Conservation (phyloP, 2,329 filamentous ascomycete species). For the Clarireedia hainanense region DNA sequence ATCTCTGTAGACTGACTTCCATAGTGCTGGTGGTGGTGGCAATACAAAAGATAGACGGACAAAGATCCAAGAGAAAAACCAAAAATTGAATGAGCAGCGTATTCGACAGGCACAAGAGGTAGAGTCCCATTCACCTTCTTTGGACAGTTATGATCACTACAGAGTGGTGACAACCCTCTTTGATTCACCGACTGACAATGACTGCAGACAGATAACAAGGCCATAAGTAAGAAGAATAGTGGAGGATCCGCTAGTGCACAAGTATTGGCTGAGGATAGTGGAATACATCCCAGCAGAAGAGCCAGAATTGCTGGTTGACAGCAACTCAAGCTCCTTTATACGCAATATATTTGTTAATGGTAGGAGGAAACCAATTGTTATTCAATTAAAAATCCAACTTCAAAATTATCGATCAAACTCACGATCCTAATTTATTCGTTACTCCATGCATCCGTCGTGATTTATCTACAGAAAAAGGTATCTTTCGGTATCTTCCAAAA, state of each 20-base stretch:
- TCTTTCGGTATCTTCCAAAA: slow-evolving; percentile 13
- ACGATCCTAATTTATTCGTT: slow-evolving; percentile 11
- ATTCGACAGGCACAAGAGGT: slow-evolving; percentile 21
- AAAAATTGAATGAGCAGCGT: slow-evolving; percentile 61
- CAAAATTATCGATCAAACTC: not conserved
- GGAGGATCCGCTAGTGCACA: slow-evolving; percentile 18
- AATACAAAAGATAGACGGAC: slow-evolving; percentile 64
- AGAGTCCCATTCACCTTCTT: not conserved
- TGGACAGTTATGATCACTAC: no score
- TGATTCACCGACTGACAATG: not conserved
- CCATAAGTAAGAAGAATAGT: slow-evolving; percentile 9
- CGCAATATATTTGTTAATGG: not conserved
- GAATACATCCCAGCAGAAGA: slow-evolving; percentile 26
- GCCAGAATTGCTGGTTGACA: slow-evolving; percentile 16
- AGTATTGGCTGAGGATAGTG: slow-evolving; percentile 21
- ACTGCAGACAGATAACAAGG: not conserved
- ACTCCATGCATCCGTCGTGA: slow-evolving; percentile 12
- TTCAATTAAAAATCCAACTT: not conserved
- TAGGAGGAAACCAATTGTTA: not conserved
- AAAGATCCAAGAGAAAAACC: slow-evolving; percentile 81
- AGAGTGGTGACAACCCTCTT: no score
- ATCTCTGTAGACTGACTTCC: not conserved
- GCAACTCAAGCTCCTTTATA: not conserved
- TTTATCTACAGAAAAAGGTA: slow-evolving; percentile 22
- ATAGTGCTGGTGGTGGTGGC: slow-evolving; percentile 74